Base-by-base conservation (phyloP, 345 rosid genomes). In the Hibiscus tridactylites region DNA sequence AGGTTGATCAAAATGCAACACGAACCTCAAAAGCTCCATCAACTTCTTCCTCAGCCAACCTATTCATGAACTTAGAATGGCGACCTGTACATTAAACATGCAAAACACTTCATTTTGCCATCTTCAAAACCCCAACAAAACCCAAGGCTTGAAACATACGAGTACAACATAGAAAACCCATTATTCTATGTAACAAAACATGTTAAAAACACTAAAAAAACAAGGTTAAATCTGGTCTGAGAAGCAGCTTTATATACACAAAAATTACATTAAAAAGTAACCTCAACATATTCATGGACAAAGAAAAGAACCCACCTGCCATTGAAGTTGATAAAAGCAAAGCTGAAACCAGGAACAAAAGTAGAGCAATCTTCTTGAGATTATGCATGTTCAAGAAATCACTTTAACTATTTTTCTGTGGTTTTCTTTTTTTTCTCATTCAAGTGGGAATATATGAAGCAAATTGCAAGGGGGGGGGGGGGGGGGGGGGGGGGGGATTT, bases 51-150 rank as follows among this genome's bases (percentile, higher is more conserved):
- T 77, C 56, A 16, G 63, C 80, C 64, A 60, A 54, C 71, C 60
- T 42, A 21, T 76, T 68, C 31, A 52, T 62, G 26, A 77, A 63
- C 69, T 77, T 79, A 52, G 85, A 79, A 76, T 65, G 26, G 76
- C 86, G 78, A 44, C 85, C 96, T 88, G 84, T 69, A 79, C 56
- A 71, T 33, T 33, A 33, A 33, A 33, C 37, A 33, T 33, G 37
- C 37, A 33, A 33, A 33, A 4, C 37, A 61, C 10, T 8, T 9
- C 31, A 75, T 67, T 31, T 2, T 2, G 6, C 3, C 68, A 64
- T 24, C 26, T 57, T 6, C 28, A 13, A 17, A 35, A 24, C 85
- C 96, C 87, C 29, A 37, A 63, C 7, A 53, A 53, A 53, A 53
- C 15, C n/a, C 16, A 15, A 3, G 6, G 17, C 17, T 5, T 15